Evolutionary conservation across 2,329 filamentous ascomycete species (phyloP).

Genomic region (Apiospora pterosperma): DNA sequence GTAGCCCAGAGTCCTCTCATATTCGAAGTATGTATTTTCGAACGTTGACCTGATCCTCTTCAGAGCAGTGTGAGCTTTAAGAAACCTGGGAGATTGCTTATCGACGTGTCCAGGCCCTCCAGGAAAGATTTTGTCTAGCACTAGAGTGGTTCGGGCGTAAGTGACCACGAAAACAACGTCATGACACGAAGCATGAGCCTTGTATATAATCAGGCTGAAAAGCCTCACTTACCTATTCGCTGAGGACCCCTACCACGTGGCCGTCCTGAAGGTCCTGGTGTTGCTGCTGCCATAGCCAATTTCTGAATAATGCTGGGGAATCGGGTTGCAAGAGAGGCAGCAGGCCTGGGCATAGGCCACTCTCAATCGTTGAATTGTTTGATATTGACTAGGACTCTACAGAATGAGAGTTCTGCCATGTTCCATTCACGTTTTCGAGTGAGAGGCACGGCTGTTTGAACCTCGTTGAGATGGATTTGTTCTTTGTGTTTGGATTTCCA

Average conservation of each 20-base stretch:
- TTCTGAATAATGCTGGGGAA: not conserved
- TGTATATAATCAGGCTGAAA: not conserved
- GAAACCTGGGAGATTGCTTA: not conserved
- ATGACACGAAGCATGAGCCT: not conserved
- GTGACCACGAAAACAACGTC: too few species aligned
- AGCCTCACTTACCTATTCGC: not conserved
- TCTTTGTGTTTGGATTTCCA: not conserved
- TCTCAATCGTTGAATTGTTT: not conserved
- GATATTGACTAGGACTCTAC: not conserved
- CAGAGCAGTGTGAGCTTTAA: not conserved
- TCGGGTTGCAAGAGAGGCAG: not conserved
- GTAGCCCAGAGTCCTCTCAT: not conserved
- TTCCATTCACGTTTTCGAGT: not conserved
- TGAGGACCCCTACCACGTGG: not conserved
- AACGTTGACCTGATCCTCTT: not conserved
- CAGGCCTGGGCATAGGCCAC: not conserved
- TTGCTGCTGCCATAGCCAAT: not conserved
- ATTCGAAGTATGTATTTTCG: not conserved
- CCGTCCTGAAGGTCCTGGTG: too few species aligned
- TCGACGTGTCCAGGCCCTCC: too few species aligned
- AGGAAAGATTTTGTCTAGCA: not conserved
- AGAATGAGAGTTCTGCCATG: not conserved
- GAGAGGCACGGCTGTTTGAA: not conserved
- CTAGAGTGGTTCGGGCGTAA: not conserved
- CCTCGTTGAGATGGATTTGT: not conserved